These are phyloP conservation scores for Ogataea populi-albae DNA, from an alignment of 805 yeast species.

Conservation along the genomic window DNA sequence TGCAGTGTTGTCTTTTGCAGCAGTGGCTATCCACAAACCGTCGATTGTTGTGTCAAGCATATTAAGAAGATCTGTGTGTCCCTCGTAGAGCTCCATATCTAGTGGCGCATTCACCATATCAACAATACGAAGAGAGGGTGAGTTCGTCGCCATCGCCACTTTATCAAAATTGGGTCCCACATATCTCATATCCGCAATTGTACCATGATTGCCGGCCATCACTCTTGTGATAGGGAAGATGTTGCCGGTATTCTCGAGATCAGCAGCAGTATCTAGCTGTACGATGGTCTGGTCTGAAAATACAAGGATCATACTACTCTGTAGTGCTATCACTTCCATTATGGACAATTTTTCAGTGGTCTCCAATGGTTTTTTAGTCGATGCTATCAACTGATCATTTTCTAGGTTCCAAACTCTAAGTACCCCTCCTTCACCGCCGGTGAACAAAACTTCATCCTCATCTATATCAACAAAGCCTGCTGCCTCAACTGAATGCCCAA, in stretches of 20 bases:
- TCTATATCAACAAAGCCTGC: constrained; percentile 52
- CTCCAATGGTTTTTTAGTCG: constrained; percentile 46
- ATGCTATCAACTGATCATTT: constrained; percentile 45
- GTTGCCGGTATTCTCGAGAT: constrained; percentile 27
- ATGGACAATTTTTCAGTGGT: constrained; percentile 73
- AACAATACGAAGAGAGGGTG: constrained; percentile 80
- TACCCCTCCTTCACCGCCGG: constrained; percentile 78
- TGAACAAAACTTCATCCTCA: constrained; percentile 43
- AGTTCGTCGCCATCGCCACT: constrained; percentile 88
- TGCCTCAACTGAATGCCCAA: constrained; percentile 68
- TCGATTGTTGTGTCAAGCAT: constrained; percentile 73
- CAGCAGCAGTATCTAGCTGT: constrained; percentile 25
- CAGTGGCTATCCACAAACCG: constrained; percentile 90
- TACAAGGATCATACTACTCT: constrained; percentile 46
- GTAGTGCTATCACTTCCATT: constrained; percentile 45
- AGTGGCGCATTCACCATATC: constrained; percentile 55
- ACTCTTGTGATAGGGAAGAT: constrained; percentile 46
- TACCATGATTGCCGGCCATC: constrained; percentile 93
- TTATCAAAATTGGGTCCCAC: constrained; percentile 59
- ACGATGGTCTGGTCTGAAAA: constrained; percentile 81
- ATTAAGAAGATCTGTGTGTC: constrained; percentile 84
- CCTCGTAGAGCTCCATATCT: constrained; percentile 65
- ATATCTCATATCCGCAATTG: constrained; percentile 83
- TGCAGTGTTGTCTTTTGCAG: constrained; percentile 84
- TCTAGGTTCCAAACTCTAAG: constrained; percentile 61